Evolutionary conservation across 2,329 filamentous ascomycete species (phyloP).

Genomic region (Catunica adiposa): DNA sequence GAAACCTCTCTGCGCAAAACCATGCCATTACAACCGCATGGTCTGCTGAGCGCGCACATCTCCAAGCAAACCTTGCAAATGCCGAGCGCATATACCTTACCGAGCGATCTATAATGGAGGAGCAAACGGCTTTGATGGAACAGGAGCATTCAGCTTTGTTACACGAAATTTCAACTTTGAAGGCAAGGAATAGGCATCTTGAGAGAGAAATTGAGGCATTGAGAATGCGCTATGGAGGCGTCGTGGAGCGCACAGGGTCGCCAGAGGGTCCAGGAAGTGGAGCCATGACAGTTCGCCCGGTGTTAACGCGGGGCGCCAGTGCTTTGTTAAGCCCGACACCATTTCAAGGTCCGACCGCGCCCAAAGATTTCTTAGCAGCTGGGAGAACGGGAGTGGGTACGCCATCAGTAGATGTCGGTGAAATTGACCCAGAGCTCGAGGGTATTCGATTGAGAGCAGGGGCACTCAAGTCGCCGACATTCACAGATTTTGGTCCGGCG

Average conservation of each 20-base stretch:
- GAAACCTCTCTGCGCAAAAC: constrained; percentile 28
- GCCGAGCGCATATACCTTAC: constrained; percentile 40
- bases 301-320: not conserved
- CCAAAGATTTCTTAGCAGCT: constrained; percentile 23
- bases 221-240: not conserved
- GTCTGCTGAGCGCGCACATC: constrained; percentile 36
- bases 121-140: constrained; percentile 31
- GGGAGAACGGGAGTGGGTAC: constrained; percentile 3
- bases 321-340: constrained; percentile 4
- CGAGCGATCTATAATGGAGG: constrained; percentile 36
- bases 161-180: constrained; percentile 26
- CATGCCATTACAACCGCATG: constrained; percentile 31
- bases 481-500: constrained; percentile 23
- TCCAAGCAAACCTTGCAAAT: constrained; percentile 36
- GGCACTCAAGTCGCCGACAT: constrained; percentile 36
- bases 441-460: constrained; percentile 40
- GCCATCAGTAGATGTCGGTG: constrained; percentile 38
- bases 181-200: constrained; percentile 23
- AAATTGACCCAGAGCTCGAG: constrained; percentile 42
- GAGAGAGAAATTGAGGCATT: constrained; percentile 24
- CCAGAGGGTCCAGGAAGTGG: constrained; percentile 1
- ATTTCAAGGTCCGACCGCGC: constrained; percentile 11
- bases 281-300: not conserved
- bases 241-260: not conserved
- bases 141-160: constrained; percentile 27